Evolutionary conservation across 805 yeast genomes (phyloP).

Genomic region (Ogataea chonburiensis): DNA sequence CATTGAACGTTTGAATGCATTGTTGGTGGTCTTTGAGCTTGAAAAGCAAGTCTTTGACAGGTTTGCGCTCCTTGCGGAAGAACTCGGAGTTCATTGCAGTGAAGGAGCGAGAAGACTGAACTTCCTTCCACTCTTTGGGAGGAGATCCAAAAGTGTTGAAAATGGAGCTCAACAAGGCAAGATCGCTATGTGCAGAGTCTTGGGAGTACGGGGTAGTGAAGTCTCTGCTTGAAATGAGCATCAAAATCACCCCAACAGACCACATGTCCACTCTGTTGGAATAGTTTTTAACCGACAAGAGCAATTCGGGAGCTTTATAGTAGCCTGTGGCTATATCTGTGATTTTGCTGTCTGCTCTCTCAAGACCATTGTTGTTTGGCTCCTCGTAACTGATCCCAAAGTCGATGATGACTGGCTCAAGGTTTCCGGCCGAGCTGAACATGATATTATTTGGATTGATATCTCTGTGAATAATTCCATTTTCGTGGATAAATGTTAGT

Average conservation of each 20-base stretch:
- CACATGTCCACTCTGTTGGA: conserved; percentile 62
- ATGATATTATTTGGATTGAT: conserved; percentile 70
- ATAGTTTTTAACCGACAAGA: conserved; percentile 59
- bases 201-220: conserved; percentile 38
- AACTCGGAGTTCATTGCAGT: conserved; percentile 32
- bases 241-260: conserved; percentile 64
- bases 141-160: conserved; percentile 67
- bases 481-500: conserved; percentile 61
- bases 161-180: conserved; percentile 54
- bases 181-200: conserved; percentile 50
- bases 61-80: conserved; percentile 21
- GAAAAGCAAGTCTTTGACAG: conserved; percentile 36
- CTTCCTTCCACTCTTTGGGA: conserved; percentile 43
- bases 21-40: conserved; percentile 22
- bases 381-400: conserved; percentile 39
- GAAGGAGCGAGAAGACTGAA: conserved; percentile 38
- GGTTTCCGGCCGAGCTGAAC: conserved; percentile 26
- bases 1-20: conserved; percentile 34
- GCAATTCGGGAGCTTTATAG: conserved; percentile 73
- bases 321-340: conserved; percentile 65
- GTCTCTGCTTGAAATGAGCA: conserved; percentile 46
- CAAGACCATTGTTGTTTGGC: conserved; percentile 67
- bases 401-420: conserved; percentile 39
- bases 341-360: conserved; percentile 42
- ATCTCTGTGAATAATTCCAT: conserved; percentile 69